phyloP scores from a whole-genome alignment of 352 stramenopile genomes.

The Phytopythium vexans region DNA sequence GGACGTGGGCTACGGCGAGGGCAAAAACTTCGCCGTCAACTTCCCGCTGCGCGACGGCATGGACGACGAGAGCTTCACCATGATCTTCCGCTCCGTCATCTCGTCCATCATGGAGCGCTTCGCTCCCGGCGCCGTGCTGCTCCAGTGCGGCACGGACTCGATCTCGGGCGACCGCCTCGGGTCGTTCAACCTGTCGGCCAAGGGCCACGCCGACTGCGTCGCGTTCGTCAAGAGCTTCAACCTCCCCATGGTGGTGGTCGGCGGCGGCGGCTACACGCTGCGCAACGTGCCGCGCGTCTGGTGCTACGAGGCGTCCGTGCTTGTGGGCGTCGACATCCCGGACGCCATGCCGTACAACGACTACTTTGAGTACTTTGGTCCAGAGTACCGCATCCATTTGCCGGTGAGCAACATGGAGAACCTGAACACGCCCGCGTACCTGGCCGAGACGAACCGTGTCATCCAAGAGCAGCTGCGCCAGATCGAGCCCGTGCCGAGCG shows the following conservation, averaged over 20 bases:
- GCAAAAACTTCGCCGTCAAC: conserved; percentile 99
- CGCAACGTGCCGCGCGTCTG: conserved; percentile 93
- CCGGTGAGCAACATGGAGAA: conserved; percentile 96
- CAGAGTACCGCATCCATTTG: conserved; percentile 97
- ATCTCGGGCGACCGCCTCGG: conserved; percentile 97
- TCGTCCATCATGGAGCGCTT: conserved; percentile 97
- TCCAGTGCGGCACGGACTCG: conserved; percentile 98
- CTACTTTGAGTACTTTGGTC: conserved; percentile 99
- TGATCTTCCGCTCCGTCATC: conserved; percentile 91
- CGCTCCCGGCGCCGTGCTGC: conserved; percentile 93
- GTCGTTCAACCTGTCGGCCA: conserved; percentile 98
- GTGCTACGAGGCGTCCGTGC: conserved; percentile 96
- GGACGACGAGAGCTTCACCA: conserved; percentile 95
- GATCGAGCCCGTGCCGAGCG: conserved; percentile 94
- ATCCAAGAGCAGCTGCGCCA: conserved; percentile 95
- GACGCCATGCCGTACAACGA: conserved; percentile 99
- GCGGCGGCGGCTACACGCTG: conserved; percentile 97
- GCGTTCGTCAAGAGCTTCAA: conserved; percentile 96
- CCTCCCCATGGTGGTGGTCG: conserved; percentile 95
- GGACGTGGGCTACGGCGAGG: conserved; percentile 83
- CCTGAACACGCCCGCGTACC: conserved; percentile 93
- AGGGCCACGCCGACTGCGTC: conserved; percentile 97
- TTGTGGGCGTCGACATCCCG: conserved; percentile 88
- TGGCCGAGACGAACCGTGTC: conserved; percentile 85
- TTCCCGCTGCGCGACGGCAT: conserved; percentile 98